Conservation (phyloP, 208 protist genomes). For the Naegleria fowleri region DNA sequence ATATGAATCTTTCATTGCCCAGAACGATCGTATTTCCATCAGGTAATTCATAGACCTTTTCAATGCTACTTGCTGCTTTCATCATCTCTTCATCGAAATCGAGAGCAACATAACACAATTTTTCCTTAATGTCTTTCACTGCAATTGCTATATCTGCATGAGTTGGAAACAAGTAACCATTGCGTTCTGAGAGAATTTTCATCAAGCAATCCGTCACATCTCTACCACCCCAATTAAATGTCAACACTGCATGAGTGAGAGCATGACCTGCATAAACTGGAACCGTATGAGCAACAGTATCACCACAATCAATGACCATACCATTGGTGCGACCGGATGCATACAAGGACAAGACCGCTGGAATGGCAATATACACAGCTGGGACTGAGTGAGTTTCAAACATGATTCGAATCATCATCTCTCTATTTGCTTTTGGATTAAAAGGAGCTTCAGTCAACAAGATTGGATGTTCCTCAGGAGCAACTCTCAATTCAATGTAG, state of each 20-base stretch:
- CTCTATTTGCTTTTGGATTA: no score
- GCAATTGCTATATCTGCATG: conserved; percentile 54
- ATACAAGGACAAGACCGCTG: conserved; percentile 62
- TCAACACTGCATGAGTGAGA: conserved; percentile 51
- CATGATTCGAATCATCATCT: no score
- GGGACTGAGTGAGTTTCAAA: not conserved
- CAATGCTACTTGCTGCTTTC: no score
- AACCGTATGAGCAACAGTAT: conserved; percentile 68
- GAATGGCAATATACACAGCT: not conserved
- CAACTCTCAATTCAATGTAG: no score
- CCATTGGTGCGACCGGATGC: conserved; percentile 82
- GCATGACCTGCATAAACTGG: conserved; percentile 84
- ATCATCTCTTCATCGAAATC: conserved; percentile 56
- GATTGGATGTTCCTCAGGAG: no score
- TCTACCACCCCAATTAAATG: conserved; percentile 49
- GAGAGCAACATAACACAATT: conserved; percentile 49
- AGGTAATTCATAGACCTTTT: not conserved
- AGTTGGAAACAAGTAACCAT: conserved; percentile 63
- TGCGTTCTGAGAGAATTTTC: conserved; percentile 41
- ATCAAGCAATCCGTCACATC: conserved; percentile 65
- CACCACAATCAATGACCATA: conserved; percentile 80
- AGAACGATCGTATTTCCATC: not conserved
- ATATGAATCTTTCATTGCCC: not conserved
- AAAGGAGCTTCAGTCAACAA: no score
- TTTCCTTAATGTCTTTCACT: conserved; percentile 70